A percentile compares a stretch with the other conserved stretches of the same genome.
These are phyloP conservation scores for Cladorrhinum samala DNA, from an alignment of 495 filamentous ascomycete genomes.

Conservation along the genomic window DNA sequence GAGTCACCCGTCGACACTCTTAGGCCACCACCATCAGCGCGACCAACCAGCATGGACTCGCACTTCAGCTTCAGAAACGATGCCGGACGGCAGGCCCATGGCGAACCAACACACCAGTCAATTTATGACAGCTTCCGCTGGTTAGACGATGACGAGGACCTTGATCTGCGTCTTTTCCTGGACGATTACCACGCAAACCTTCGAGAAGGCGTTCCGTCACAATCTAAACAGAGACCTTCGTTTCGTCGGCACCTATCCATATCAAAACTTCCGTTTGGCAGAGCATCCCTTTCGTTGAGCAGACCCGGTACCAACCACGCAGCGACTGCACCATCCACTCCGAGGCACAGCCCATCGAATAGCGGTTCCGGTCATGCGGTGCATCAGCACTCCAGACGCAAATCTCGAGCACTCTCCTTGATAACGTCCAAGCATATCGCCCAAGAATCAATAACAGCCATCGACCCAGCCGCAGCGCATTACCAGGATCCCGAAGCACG, in stretches of 20 bases:
- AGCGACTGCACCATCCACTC: slow-evolving; percentile 20
- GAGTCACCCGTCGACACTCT: slow-evolving; percentile 24
- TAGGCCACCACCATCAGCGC: slow-evolving; percentile 22
- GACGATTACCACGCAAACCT: slow-evolving; percentile 50
- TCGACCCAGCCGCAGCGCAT: slow-evolving; percentile 70
- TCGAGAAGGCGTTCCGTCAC: slow-evolving; percentile 35
- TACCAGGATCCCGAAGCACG: slow-evolving; percentile 90
- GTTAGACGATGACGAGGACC: slow-evolving; percentile 71
- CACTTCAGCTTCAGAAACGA: slow-evolving; percentile 24
- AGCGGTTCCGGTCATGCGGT: slow-evolving; percentile 18
- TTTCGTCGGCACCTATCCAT: slow-evolving; percentile 51
- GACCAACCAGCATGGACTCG: slow-evolving; percentile 34
- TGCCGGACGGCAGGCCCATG: slow-evolving; percentile 33
- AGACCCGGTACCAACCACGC: slow-evolving; percentile 38
- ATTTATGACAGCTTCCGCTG: slow-evolving; percentile 69
- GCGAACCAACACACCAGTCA: slow-evolving; percentile 27
- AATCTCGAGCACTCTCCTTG: slow-evolving; percentile 44
- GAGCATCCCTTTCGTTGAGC: slow-evolving; percentile 40
- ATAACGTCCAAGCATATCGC: slow-evolving; percentile 42
- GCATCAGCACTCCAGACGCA: slow-evolving; percentile 38
- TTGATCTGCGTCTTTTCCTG: slow-evolving; percentile 60
- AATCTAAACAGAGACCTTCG: slow-evolving; percentile 36
- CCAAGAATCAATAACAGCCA: slow-evolving; percentile 46
- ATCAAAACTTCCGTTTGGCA: slow-evolving; percentile 48
- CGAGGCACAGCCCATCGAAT: slow-evolving; percentile 29